Percentiles rank a stretch among this genome's conserved stretches.
Conservation (phyloP, 2,329 filamentous ascomycete genomes). For the Lachnellula arida region DNA sequence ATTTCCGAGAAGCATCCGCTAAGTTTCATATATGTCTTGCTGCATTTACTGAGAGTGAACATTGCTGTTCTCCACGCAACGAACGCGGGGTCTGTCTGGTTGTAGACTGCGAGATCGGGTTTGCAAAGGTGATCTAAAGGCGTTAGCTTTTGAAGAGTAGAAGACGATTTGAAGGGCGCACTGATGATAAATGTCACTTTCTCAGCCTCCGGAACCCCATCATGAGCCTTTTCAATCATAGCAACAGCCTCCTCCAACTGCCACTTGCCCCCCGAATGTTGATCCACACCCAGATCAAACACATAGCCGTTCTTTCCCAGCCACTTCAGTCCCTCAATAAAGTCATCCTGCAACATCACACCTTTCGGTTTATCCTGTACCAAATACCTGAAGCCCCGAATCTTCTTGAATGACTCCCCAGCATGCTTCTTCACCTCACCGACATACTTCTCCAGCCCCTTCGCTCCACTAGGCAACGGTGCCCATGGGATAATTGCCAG, state of each 20-base stretch:
- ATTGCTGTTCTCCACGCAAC: slow-evolving; percentile 66
- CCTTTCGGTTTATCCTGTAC: slow-evolving; percentile 70
- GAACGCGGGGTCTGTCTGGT: slow-evolving; percentile 45
- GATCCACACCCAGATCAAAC: slow-evolving; percentile 84
- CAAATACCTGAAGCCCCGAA: slow-evolving; percentile 79
- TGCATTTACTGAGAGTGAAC: slow-evolving; percentile 58
- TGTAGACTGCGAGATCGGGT: slow-evolving; percentile 66
- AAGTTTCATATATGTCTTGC: slow-evolving; percentile 82
- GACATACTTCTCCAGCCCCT: slow-evolving; percentile 62
- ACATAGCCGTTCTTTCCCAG: slow-evolving; percentile 58
- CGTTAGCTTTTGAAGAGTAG: neutral
- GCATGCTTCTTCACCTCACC: slow-evolving; percentile 53
- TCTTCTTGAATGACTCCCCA: slow-evolving; percentile 56
- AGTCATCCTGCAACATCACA: slow-evolving; percentile 57
- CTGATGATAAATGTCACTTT: slow-evolving; percentile 40
- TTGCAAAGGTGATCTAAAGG: slow-evolving; percentile 80
- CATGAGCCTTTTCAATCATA: slow-evolving; percentile 65
- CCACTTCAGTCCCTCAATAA: slow-evolving; percentile 62
- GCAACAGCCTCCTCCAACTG: slow-evolving; percentile 68
- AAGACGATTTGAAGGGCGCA: slow-evolving; percentile 14
- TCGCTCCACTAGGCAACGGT: slow-evolving; percentile 64
- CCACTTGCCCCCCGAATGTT: slow-evolving; percentile 67
- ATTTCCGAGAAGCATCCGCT: slow-evolving; percentile 82
- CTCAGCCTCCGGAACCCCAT: slow-evolving; percentile 53
- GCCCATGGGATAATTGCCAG: slow-evolving; percentile 79